Base-by-base conservation (phyloP, 371 early-diverging fungal genomes). In the Phascolomyces articulosus region DNA sequence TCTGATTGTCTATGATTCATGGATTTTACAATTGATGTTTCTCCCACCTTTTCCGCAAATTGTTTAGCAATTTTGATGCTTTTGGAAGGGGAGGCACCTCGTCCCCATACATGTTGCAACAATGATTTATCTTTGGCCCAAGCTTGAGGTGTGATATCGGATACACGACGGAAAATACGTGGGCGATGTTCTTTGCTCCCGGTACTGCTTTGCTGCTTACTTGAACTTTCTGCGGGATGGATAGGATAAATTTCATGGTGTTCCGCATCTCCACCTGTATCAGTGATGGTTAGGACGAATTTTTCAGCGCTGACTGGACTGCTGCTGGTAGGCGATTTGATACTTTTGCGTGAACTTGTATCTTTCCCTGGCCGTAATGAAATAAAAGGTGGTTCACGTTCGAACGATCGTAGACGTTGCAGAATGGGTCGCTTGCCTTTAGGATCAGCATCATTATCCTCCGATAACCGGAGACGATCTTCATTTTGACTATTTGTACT, bases 11-110 rank as follows among this genome's bases (percentile, higher is more conserved):
- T 21, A 1, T 20, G 8, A 20, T 51, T 20, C 24, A 51, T 51
- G 6, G 51, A 51, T 4, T 51, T 51, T 16, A 28, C 24, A 3
- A 40, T 8, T 9, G 57, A 40, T 9, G 40, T 40, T 38, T 57
- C 57, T 15, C 57, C 57, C 4, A 51, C 51, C n/a, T 38, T 16
- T 57, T 21, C 40, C 1, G 57, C 57, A 31, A 57, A 38, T 23
- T 57, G 57, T 57, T 57, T 57, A 23, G 57, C 57, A 2, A 57
- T 40, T 13, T 40, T 31, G n/a, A 57, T 38, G 24, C 57, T 57
- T 15, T 40, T 31, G 18, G 57, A 57, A 11, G 57, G 57, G 2
- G 57, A 57, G n/a, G 40, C 34, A 57, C 57, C 57, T 24, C 57
- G 57, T 21, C 34, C 40, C 34, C 20, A 40, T 23, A 57, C 57